These are phyloP conservation scores for Gracilaria caudata DNA, from an alignment of 23 red algal genomes.

Conservation along the genomic window DNA sequence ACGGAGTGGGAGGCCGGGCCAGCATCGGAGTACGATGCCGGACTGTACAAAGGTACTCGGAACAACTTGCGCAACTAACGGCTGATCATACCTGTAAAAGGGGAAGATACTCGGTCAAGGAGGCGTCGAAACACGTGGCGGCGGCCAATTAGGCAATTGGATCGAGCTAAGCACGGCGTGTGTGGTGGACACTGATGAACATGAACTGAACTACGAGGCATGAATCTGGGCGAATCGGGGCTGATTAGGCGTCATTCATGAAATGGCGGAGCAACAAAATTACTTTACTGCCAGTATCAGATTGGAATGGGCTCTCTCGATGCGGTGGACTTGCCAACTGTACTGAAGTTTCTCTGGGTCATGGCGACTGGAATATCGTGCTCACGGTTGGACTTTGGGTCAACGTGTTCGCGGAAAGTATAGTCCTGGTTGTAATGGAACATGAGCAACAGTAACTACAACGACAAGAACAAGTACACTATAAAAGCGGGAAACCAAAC, in stretches of 20 bases:
- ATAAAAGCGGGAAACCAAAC: not conserved
- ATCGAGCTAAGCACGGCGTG: conserved; percentile 70
- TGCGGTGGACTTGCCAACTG: conserved; percentile 26
- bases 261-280: conserved; percentile 80
- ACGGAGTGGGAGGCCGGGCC: conserved; percentile 89
- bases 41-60: conserved; percentile 87
- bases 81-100: conserved; percentile 14
- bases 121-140: conserved; percentile 62
- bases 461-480: not conserved
- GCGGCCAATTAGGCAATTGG: conserved; percentile 41
- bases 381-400: conserved; percentile 67
- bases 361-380: conserved; percentile 58
- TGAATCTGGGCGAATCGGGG: conserved; percentile 86
- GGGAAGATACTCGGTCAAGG: conserved; percentile 28
- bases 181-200: conserved; percentile 60
- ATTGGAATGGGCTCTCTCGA: conserved; percentile 58
- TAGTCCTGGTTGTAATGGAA: conserved; percentile 31
- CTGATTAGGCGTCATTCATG: conserved; percentile 66
- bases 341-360: conserved; percentile 36
- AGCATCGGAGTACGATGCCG: conserved; percentile 79
- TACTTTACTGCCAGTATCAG: conserved; percentile 92
- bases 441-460: not conserved
- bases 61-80: conserved; percentile 70
- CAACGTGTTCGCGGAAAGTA: conserved; percentile 53
- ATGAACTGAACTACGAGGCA: conserved; percentile 41